Conservation (phyloP, 768 basidiomycete species). For the Rhodosporidiobolus sp. region DNA sequence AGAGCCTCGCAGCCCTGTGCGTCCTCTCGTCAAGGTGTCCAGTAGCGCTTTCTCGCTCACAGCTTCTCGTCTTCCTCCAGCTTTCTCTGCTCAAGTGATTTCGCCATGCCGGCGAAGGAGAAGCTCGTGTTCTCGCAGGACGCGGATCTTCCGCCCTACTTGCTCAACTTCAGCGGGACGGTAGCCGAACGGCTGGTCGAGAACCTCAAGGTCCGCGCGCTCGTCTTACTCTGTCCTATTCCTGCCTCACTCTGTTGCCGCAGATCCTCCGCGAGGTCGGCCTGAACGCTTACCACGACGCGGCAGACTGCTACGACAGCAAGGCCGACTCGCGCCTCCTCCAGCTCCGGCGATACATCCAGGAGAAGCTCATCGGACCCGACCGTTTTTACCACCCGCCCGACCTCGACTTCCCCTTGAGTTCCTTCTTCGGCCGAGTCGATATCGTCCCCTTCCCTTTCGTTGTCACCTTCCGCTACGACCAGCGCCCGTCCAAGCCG, state of each 20-base stretch:
- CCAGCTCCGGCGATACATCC: conserved; percentile 57
- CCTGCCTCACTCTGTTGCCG: background rate
- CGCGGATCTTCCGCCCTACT: conserved; percentile 65
- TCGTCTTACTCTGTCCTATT: background rate
- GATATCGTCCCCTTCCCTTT: conserved; percentile 81
- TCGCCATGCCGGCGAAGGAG: conserved; percentile 61
- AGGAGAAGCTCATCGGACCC: conserved; percentile 62
- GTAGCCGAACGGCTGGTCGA: conserved; percentile 72
- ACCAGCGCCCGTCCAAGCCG: conserved; percentile 14
- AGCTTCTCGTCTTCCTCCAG: background rate
- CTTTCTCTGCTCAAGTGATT: conserved; percentile 60
- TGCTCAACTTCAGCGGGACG: conserved; percentile 62
- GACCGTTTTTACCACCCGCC: conserved; percentile 64
- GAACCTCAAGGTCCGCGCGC: conserved; percentile 63
- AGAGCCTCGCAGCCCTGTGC: conserved; percentile 62
- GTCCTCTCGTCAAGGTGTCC: no score
- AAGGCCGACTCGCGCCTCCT: conserved; percentile 56
- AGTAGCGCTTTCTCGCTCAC: background rate
- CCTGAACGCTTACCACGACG: conserved; percentile 57
- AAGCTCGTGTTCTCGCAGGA: conserved; percentile 58
- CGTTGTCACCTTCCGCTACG: conserved; percentile 64
- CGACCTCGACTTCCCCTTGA: conserved; percentile 48
- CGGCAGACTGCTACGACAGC: conserved; percentile 50
- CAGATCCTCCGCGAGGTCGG: conserved; percentile 76
- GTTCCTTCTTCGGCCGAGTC: conserved; percentile 66